Evolutionary conservation across 106 monocot genomes (phyloP).

Genomic region (Agapanthus africanus): DNA sequence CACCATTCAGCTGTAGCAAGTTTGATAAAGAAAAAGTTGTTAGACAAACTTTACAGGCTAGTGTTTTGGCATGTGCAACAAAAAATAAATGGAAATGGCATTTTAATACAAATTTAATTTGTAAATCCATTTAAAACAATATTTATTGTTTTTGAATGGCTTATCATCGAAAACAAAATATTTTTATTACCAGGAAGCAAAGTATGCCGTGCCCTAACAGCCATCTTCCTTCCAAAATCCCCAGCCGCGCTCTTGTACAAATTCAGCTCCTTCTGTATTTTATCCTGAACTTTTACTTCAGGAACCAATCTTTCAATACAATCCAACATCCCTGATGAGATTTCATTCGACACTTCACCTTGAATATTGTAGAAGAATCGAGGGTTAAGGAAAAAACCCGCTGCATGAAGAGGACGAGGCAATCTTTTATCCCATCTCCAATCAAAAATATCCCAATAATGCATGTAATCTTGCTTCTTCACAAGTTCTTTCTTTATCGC

Average conservation of each 20-base stretch:
- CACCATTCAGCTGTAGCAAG: conserved; percentile 89
- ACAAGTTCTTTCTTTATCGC: conserved; percentile 52
- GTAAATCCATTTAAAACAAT: too few species aligned
- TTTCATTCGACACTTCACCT: conserved; percentile 68
- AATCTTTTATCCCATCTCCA: conserved; percentile 65
- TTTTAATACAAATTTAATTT: too few species aligned
- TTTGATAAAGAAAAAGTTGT: conserved; percentile 4
- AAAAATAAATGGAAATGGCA: too few species aligned
- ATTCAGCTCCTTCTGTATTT: conserved; percentile 78
- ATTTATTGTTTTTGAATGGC: too few species aligned
- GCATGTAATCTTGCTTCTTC: conserved; percentile 58
- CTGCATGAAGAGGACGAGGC: conserved; percentile 65
- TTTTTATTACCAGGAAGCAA: conserved; percentile 82
- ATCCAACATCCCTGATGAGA: conserved; percentile 81
- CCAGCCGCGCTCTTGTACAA: conserved; percentile 62
- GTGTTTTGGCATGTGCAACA: too few species aligned
- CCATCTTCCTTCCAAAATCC: conserved; percentile 92
- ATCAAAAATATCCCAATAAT: conserved; percentile 87
- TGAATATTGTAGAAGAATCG: conserved; percentile 64
- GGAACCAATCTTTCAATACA: conserved; percentile 92
- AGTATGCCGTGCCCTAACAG: conserved; percentile 65
- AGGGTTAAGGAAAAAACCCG: conserved; percentile 89
- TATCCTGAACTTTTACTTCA: conserved; percentile 77
- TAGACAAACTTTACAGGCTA: too few species aligned
- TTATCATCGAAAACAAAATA: neutral